phyloP scores from a whole-genome alignment of 371 early-diverging fungal species.

The Blastocladiella emersonii region DNA sequence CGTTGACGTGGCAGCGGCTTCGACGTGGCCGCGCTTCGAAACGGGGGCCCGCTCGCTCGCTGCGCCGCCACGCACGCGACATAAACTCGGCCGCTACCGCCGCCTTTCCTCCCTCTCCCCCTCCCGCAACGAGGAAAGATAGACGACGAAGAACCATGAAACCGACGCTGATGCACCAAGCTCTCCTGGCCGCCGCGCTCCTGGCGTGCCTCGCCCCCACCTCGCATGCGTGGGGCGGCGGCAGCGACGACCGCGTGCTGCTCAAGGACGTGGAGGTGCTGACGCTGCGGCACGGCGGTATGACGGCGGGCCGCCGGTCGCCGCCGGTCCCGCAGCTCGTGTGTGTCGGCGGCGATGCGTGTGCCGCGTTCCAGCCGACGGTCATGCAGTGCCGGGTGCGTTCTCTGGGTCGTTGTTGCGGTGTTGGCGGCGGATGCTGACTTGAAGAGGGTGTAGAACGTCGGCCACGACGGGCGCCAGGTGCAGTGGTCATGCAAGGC shows the following conservation, averaged over 20 bases:
- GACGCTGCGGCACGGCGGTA: constrained; percentile 14
- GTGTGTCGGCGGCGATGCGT: constrained; percentile 22
- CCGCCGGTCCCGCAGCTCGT: constrained; percentile 19
- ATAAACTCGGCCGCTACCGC: no score
- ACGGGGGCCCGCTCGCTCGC: no score
- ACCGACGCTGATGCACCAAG: no score
- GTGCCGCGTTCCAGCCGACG: constrained; percentile 6
- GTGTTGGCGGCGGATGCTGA: neutral
- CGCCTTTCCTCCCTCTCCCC: no score
- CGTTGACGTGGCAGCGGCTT: no score
- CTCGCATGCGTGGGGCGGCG: neutral
- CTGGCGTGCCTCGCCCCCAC: no score
- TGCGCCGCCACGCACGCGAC: no score
- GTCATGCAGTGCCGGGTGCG: constrained; percentile 18
- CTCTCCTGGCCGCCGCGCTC: no score
- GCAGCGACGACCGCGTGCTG: constrained; percentile 7
- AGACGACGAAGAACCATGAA: no score
- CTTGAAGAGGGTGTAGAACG: neutral
- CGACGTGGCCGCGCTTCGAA: no score
- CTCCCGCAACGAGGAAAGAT: no score
- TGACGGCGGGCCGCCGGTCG: constrained; percentile 18
- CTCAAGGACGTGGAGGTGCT: constrained; percentile 14
- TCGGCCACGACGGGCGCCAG: neutral
- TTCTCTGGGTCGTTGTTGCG: neutral
- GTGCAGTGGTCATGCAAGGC: neutral